Evolutionary conservation across 2,329 filamentous ascomycete genomes (phyloP).

Genomic region (Zalaria sp.): DNA sequence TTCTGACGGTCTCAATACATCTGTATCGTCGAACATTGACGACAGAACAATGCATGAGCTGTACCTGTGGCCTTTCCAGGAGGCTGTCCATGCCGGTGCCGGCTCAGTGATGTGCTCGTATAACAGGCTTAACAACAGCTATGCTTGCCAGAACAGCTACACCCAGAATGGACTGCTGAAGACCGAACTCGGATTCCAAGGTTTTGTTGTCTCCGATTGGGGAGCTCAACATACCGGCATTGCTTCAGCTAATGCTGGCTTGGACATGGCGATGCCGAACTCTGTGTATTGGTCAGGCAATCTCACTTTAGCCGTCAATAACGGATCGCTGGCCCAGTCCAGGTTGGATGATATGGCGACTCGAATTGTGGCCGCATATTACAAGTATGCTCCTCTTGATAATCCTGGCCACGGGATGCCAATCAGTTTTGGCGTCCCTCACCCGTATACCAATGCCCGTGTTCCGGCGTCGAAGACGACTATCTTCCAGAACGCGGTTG

Average conservation of each 20-base stretch:
- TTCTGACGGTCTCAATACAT: constrained; percentile 12
- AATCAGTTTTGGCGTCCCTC: constrained; percentile 32
- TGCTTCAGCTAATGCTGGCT: constrained; percentile 44
- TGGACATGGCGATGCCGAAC: constrained; percentile 57
- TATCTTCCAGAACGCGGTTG: constrained; percentile 43
- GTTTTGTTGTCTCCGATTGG: constrained; percentile 57
- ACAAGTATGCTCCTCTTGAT: constrained; percentile 33
- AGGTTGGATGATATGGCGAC: constrained; percentile 50
- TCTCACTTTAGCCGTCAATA: constrained; percentile 42
- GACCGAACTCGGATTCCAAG: constrained; percentile 60
- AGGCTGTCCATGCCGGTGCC: constrained; percentile 32
- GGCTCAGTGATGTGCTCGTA: constrained; percentile 39
- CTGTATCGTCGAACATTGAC: constrained; percentile 40
- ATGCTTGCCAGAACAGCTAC: constrained; percentile 58
- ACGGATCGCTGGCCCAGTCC: constrained; percentile 42
- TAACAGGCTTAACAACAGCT: constrained; percentile 17
- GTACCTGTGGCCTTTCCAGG: constrained; percentile 42
- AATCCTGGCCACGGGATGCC: constrained; percentile 39
- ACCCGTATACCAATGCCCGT: constrained; percentile 40
- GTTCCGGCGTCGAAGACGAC: constrained; percentile 35
- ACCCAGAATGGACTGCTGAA: constrained; percentile 57
- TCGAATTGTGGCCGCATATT: constrained; percentile 39
- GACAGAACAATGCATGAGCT: constrained; percentile 56
- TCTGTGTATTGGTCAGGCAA: constrained; percentile 19
- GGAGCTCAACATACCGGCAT: constrained; percentile 46